Evolutionary conservation across 1,284 basidiomycete genomes (phyloP), one percentile per base, ranked within the genome.

Genomic region (Ceratobasidium sp.): DNA sequence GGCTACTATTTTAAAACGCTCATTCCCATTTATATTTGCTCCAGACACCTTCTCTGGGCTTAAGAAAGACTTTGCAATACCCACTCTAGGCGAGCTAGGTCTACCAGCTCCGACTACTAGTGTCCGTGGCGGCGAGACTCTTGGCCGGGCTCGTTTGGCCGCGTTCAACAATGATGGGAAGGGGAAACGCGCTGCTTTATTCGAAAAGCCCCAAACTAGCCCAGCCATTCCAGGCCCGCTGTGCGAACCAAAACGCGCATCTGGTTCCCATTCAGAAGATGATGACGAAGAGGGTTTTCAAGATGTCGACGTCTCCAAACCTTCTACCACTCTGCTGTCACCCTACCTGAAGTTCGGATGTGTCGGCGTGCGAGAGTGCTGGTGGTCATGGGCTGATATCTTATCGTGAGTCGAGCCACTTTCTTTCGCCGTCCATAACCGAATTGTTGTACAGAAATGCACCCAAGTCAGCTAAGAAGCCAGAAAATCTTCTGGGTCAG

Each of bases 301-400:
- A 30, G 48, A 65, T 27, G 55, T 75, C 27, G 71, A 75, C 18
- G 71, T 75, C 7, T 52, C 71, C 18, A 75, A 65, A 46, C 71
- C 71, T 41, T 75, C 81, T 52, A 86, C 86, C n/a, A 88, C 87
- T 1, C 80, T 86, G 8, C 81, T 88, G 14, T 84, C 83, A 18
- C 85, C 87, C 0, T 86, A 87, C 80, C 81, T 88, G 71, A 88
- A 89, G 78, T 89, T 89, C 79, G 88, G 88, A 30, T 87, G 87
- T 75, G 79, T 89, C 16, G 85, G 86, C 35, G 82, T 87, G 1
- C 79, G 86, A 33, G 84, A 85, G 76, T 83, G 87, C 69, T 86
- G 85, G 81, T 86, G 84, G 84, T 82, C 83, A 16, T 82, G 84
- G 35, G 83, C 84, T 73, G 82, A 84, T 38, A 82, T 85, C 8